phyloP scores from a whole-genome alignment of 176 grass and related monocot species.

The Saccharum officinarum region DNA sequence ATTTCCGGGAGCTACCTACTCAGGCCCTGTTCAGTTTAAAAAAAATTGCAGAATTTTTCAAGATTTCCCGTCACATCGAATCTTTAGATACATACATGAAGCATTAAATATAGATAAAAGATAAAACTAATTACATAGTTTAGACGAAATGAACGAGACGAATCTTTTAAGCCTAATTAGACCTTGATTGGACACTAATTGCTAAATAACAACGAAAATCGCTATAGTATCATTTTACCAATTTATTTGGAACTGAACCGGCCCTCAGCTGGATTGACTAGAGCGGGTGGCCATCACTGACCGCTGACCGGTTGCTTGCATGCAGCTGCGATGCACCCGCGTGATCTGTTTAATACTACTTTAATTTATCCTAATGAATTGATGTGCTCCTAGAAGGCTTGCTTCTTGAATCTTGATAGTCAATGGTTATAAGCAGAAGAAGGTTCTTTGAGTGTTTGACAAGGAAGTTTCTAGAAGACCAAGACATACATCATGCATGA shows the following conservation, averaged over 20 bases:
- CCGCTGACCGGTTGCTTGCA: neutral
- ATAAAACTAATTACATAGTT: no score
- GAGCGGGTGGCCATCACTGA: neutral
- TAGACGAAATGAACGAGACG: no score
- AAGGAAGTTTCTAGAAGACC: conserved; percentile 30
- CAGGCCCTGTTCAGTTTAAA: no score
- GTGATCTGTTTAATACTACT: neutral
- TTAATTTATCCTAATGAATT: neutral
- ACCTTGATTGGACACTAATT: no score
- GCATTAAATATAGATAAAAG: no score
- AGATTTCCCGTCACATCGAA: no score
- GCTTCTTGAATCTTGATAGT: neutral
- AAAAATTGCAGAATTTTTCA: no score
- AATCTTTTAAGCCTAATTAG: no score
- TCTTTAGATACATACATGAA: no score
- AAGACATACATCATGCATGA: neutral
- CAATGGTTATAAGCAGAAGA: conserved; percentile 14
- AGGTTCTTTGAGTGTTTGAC: conserved; percentile 43
- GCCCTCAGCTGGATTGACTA: conserved; percentile 23
- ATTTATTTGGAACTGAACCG: no score
- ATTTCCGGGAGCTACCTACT: neutral
- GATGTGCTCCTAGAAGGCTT: neutral
- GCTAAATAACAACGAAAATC: no score
- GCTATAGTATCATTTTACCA: no score
- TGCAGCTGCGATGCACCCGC: neutral